Conservation (phyloP, 495 filamentous ascomycete genomes). For the Aspergillus leporis region DNA sequence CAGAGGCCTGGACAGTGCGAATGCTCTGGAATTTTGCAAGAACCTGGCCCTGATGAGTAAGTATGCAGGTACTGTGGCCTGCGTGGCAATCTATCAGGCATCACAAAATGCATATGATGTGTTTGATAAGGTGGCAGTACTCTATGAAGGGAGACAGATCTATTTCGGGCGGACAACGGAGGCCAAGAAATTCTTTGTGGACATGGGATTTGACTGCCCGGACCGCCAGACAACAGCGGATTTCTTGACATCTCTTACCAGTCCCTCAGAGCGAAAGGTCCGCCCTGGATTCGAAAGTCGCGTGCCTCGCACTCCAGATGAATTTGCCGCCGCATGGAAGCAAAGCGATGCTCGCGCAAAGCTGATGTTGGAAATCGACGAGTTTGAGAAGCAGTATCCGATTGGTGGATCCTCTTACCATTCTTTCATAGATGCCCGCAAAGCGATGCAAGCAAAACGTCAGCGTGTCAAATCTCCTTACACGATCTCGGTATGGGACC, state of each 20-base stretch:
- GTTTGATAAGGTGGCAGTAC: conserved; percentile 59
- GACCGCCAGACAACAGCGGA: conserved; percentile 65
- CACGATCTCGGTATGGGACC: conserved; percentile 42
- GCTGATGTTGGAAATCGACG: conserved; percentile 50
- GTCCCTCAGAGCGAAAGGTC: conserved; percentile 59
- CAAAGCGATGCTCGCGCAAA: conserved; percentile 50
- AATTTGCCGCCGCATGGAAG: conserved; percentile 64
- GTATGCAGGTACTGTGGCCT: conserved; percentile 69
- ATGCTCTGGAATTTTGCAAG: conserved; percentile 70
- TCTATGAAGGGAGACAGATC: conserved; percentile 64
- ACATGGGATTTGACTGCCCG: conserved; percentile 60
- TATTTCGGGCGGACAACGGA: conserved; percentile 61
- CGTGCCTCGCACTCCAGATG: conserved; percentile 67
- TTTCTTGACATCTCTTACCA: conserved; percentile 73
- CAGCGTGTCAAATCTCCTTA: conserved; percentile 42
- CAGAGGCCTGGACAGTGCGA: conserved; percentile 77
- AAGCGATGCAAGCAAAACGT: conserved; percentile 41
- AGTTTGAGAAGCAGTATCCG: conserved; percentile 46
- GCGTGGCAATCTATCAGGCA: conserved; percentile 80
- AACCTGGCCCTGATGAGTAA: conserved; percentile 72
- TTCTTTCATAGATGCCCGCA: conserved; percentile 37
- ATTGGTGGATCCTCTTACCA: conserved; percentile 35
- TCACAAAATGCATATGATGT: conserved; percentile 74
- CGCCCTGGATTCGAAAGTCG: conserved; percentile 59
- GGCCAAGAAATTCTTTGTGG: conserved; percentile 61